Conservation (phyloP, 2,329 filamentous ascomycete genomes). For the Neonectria sp. region DNA sequence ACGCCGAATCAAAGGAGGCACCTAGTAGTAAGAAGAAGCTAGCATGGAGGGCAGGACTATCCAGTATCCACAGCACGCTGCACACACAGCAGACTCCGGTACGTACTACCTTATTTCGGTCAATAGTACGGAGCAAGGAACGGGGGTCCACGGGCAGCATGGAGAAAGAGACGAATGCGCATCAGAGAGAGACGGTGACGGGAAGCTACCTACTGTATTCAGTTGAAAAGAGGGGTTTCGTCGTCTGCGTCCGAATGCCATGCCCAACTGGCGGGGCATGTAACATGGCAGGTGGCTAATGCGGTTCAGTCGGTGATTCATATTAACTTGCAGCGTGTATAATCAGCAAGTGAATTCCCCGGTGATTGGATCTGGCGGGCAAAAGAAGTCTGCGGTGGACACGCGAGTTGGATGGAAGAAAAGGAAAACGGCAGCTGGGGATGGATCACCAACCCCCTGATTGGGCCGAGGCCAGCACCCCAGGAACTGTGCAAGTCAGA, state of each 20-base stretch:
- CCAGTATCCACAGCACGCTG: conserved; percentile 1
- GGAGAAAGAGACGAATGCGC: neutral
- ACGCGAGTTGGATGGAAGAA: conserved; percentile 28
- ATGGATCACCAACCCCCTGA: conserved; percentile 35
- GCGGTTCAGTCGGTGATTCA: neutral
- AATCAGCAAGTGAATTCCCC: neutral
- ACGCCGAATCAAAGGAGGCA: conserved; percentile 22
- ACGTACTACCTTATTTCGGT: conserved; percentile 4
- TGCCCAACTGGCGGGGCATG: neutral
- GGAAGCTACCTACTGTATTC: neutral
- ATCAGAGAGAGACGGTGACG: neutral
- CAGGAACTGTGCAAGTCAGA: conserved; percentile 16
- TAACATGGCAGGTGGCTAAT: neutral
- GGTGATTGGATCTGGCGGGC: conserved; percentile 4
- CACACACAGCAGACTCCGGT: conserved; percentile 6
- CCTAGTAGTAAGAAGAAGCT: conserved; percentile 12
- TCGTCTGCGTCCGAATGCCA: neutral
- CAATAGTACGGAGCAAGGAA: neutral
- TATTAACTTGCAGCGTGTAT: neutral
- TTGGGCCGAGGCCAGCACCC: conserved; percentile 28
- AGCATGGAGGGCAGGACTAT: conserved; percentile 4
- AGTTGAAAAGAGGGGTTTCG: neutral
- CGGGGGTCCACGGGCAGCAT: neutral
- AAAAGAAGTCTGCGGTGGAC: conserved; percentile 15
- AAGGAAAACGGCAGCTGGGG: conserved; percentile 26